Evolutionary conservation across 345 rosid genomes (phyloP).

Genomic region (Capsella bursapastoris): DNA sequence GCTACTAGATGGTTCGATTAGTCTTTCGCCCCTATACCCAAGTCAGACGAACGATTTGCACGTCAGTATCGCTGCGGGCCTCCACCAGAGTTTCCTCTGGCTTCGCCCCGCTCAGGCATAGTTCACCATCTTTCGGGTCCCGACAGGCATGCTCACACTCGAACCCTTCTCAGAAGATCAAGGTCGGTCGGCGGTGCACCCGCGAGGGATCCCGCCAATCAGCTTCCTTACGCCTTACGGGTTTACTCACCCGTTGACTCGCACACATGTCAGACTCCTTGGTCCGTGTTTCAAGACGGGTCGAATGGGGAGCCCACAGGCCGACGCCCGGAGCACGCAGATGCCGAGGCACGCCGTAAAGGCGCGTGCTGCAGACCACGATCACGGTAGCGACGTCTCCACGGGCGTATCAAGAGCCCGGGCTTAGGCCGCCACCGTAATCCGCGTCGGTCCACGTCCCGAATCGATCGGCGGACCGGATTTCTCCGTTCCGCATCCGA

Average conservation of each 20-base stretch:
- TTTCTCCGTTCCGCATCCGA: too few species aligned
- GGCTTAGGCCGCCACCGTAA: too few species aligned
- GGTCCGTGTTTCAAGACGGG: conserved; percentile 70
- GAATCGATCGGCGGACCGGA: too few species aligned
- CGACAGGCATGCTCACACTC: not conserved
- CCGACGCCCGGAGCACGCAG: conserved; percentile 33
- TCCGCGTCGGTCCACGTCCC: too few species aligned
- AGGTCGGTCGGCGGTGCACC: conserved; percentile 3
- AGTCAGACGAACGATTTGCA: conserved; percentile 30
- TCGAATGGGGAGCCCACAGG: conserved; percentile 52
- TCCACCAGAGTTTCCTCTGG: conserved; percentile 7
- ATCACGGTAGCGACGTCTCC: not conserved
- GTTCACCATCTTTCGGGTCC: conserved; percentile 9
- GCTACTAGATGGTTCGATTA: conserved; percentile 58
- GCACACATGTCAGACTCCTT: conserved; percentile 59
- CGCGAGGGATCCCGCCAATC: conserved; percentile 13
- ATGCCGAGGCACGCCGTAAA: not conserved
- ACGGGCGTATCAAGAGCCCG: not conserved
- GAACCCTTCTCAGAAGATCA: not conserved
- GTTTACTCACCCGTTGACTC: conserved; percentile 49
- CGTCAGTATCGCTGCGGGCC: conserved; percentile 16
- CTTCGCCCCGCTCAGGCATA: conserved; percentile 1
- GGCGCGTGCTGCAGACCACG: not conserved
- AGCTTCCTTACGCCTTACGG: conserved; percentile 9
- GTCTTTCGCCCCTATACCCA: conserved; percentile 63